Evolutionary conservation across 1,284 basidiomycete species (phyloP), one percentile per base, ranked within the genome.

Genomic region (Tetrapyrgos nigripes): DNA sequence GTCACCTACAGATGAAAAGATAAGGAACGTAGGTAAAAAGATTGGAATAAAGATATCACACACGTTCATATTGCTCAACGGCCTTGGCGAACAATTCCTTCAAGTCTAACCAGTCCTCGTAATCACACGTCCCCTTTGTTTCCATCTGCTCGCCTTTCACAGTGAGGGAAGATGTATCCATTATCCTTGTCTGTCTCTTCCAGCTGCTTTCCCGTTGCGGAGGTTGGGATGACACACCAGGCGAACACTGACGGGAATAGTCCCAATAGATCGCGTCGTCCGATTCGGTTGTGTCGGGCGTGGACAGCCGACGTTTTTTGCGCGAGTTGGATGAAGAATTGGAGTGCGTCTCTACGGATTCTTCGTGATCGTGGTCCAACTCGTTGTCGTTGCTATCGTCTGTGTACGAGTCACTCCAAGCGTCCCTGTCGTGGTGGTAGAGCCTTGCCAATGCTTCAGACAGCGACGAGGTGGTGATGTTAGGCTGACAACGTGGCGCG

Each of bases 31-130:
- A 1, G 19, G 52, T 9, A 33, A 66, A 57, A 14, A 35, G 37
- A 55, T n/a, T 29, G 24, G 33, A 48, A n/a, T 47, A 56, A 53
- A 37, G 19, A 40, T 4, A 4, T 11, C 17, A 75, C 83, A 62
- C 66, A 87, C 86, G 75, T 64, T 89, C 85, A 63, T 85, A 88
- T 50, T 79, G 76, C 58, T 85, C 82, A 4, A 80, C 75, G 10
- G 85, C 85, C 53, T 79, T 78, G 1, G 76, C 71, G 66, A 86
- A 87, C 11, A 88, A 74, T 57, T 85, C 84, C 67, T 88, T 88
- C 45, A 89, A 72, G 70, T 85, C 83, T 59, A 84, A 77, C 88
- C 87, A 89, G 64, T 89, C 87, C 56, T 84, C 80, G 49, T 72
- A 69, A 60, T 79, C 77, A 61, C 72, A 80, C 3, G 72, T 63